Evolutionary conservation across 2,329 filamentous ascomycete species (phyloP).

Genomic region (Zymoseptoria tritici): DNA sequence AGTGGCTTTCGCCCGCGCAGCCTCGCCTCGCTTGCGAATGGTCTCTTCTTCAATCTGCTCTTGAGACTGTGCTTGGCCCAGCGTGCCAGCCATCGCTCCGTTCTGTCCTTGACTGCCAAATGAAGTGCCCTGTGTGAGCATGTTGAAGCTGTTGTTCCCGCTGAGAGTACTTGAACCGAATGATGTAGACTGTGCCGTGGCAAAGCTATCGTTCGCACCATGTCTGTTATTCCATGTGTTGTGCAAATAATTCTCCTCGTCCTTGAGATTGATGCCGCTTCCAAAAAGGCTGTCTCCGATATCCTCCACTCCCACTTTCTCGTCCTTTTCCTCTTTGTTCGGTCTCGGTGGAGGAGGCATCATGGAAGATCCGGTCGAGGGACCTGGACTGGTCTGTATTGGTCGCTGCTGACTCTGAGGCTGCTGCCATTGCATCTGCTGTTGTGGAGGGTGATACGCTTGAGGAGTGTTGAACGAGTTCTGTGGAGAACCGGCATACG

Average conservation of each 20-base stretch:
- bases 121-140: conserved; percentile 35
- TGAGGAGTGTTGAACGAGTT: conserved; percentile 28
- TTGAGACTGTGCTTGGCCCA: conserved; percentile 50
- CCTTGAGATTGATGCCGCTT: conserved; percentile 78
- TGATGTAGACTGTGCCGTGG: conserved; percentile 35
- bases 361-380: conserved; percentile 16
- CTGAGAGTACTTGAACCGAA: conserved; percentile 38
- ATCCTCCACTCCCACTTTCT: conserved; percentile 58
- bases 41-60: conserved; percentile 60
- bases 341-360: conserved; percentile 60
- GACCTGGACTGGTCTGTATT: conserved; percentile 17
- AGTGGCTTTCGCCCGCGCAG: conserved; percentile 54
- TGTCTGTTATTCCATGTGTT: conserved; percentile 52
- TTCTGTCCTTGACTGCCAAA: conserved; percentile 33
- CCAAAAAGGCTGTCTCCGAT: conserved; percentile 76
- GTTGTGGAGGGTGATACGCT: conserved; percentile 20
- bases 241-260: conserved; percentile 76
- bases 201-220: conserved; percentile 24
- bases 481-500: conserved; percentile 21
- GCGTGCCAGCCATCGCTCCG: conserved; percentile 39
- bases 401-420: conserved; percentile 15
- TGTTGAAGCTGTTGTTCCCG: conserved; percentile 42
- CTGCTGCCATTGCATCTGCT: conserved; percentile 14
- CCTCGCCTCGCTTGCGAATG: conserved; percentile 58
- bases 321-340: conserved; percentile 48